Conservation (phyloP, 1,284 basidiomycete genomes). For the Exobasidium cylindrosporum region DNA sequence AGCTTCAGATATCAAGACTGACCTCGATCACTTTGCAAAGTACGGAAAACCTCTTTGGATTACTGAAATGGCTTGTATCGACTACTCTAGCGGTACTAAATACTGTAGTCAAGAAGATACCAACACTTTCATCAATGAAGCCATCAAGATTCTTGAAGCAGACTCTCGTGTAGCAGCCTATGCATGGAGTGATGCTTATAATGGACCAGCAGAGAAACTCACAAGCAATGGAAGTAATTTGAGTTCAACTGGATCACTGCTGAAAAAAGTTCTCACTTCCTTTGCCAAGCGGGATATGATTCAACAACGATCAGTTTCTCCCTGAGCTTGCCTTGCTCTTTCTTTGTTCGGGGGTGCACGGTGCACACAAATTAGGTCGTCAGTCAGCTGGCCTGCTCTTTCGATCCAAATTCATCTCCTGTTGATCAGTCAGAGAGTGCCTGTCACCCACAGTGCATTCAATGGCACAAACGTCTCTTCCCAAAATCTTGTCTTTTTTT, state of each 20-base stretch:
- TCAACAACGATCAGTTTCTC: no score
- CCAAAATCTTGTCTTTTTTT: no score
- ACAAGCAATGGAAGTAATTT: not conserved
- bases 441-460: no score
- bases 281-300: not conserved
- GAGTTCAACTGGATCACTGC: not conserved
- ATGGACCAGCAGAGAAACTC: slow-evolving; percentile 24
- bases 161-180: slow-evolving; percentile 36
- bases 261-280: not conserved
- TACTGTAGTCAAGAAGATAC: slow-evolving; percentile 32
- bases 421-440: not conserved
- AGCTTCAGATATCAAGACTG: slow-evolving; percentile 30
- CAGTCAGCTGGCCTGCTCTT: no score
- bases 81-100: slow-evolving; percentile 30
- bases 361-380: no score
- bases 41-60: slow-evolving; percentile 41
- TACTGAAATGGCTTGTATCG: slow-evolving; percentile 30
- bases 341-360: no score
- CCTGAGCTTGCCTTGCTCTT: no score
- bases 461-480: no score
- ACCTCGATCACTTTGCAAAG: slow-evolving; percentile 35
- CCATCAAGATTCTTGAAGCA: slow-evolving; percentile 34
- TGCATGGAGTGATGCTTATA: slow-evolving; percentile 35
- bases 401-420: not conserved
- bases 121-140: slow-evolving; percentile 26